phyloP scores from a whole-genome alignment of 2,329 filamentous ascomycete genomes.

The Phialophora chinensis region DNA sequence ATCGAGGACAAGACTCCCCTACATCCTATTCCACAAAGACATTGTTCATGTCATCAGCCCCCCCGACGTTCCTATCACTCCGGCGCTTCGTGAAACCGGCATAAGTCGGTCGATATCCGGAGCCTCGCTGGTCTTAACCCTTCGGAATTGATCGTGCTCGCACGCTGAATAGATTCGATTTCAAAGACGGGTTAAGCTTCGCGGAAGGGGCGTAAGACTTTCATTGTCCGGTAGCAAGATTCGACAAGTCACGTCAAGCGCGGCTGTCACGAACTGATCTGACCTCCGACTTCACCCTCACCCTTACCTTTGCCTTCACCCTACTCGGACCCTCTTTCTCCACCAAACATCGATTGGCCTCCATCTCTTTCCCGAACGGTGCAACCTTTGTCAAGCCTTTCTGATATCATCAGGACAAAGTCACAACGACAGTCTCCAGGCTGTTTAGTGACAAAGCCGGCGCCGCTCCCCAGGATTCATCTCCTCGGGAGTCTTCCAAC shows the following conservation, averaged over 20 bases:
- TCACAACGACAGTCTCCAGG: conserved; percentile 38
- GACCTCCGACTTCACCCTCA: background rate
- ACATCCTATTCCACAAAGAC: background rate
- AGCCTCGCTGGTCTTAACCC: background rate
- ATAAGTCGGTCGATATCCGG: background rate
- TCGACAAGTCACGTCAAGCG: background rate
- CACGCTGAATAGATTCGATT: background rate
- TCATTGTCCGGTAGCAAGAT: background rate
- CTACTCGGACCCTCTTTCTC: background rate
- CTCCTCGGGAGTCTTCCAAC: conserved; percentile 33
- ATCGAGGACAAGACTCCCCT: conserved; percentile 7
- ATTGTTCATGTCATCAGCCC: background rate
- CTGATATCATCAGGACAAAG: conserved; percentile 9
- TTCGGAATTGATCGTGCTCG: background rate
- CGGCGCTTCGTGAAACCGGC: conserved; percentile 19
- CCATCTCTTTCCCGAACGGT: conserved; percentile 7
- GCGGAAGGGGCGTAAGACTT: background rate
- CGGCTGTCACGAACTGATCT: background rate
- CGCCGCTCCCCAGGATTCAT: conserved; percentile 37
- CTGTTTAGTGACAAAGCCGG: conserved; percentile 39
- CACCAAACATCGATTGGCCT: conserved; percentile 1
- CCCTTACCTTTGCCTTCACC: background rate
- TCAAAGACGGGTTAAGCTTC: background rate
- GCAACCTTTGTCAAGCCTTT: conserved; percentile 17
- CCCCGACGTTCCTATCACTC: conserved; percentile 7